Evolutionary conservation across 2,329 filamentous ascomycete species (phyloP), one percentile per base, ranked within the genome.

Genomic region (Thelonectria blattea): DNA sequence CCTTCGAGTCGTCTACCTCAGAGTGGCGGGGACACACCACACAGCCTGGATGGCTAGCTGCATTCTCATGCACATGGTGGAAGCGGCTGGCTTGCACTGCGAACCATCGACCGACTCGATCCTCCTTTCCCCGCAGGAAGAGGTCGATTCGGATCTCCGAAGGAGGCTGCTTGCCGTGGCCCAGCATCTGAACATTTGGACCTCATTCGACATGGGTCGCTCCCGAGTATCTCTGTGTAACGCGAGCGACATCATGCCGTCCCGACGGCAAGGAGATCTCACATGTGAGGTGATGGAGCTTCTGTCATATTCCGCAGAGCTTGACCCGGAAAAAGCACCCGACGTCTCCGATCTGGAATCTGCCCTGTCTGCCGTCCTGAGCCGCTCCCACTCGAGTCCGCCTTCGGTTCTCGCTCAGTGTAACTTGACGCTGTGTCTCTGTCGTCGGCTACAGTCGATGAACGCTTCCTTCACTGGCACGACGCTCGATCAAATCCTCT

Each of bases 161-260:
- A 74, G 77, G 12, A 72, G 81, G 2, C 69, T 84, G 3, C 72
- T 84, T 67, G 78, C 81, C 53, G 78, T 86, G 42, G 80, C 84
- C 0, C 81, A 83, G 10, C 84, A 86, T 63, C 76, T 87, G 8
- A 86, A 87, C 64, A 82, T 81, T 12, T 87, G 84, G 84, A 81
- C 82, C 24, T 86, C 83, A 0, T 86, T 85, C 62, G 85, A 87
- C 56, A 80, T 86, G 54, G 84, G 84, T 1, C 79, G 82, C 0
- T 84, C 83, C 0, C 76, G 83, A 10, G 81, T 86, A 60, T 78
- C 61, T 0, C 74, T 85, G 0, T 78, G 79, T 34, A 79, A 79
- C 17, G 78, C 80, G 10, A 79, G 78, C 0, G 75, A 78, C 1
- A 69, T 78, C 11, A 72, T 80, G 9, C 79, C 80, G 0, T 69